These are phyloP conservation scores for Lanmaoa pseudosensibilis DNA, from an alignment of 768 basidiomycete genomes.

Conservation along the genomic window DNA sequence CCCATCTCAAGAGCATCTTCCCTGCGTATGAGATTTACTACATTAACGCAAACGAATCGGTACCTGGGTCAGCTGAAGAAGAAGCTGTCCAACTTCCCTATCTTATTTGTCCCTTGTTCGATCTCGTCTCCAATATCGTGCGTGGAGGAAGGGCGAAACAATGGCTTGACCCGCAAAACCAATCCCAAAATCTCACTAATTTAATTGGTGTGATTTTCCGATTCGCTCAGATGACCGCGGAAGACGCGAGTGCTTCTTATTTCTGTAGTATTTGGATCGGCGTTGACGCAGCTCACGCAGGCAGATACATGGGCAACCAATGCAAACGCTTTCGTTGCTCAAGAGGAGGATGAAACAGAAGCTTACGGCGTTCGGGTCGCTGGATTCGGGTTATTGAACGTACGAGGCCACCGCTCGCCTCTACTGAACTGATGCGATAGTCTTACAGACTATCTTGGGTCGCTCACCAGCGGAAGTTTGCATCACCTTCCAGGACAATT, in stretches of 20 bases:
- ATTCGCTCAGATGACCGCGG: constrained; percentile 84
- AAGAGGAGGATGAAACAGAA: constrained; percentile 91
- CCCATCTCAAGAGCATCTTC: constrained; percentile 58
- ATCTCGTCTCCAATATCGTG: constrained; percentile 69
- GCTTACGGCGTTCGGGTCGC: constrained; percentile 80
- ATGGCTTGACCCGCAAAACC: constrained; percentile 52
- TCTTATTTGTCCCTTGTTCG: constrained; percentile 75
- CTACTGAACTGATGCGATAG: constrained; percentile 1
- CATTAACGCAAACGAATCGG: constrained; percentile 51
- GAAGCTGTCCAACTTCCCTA: constrained; percentile 73
- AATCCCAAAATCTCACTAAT: constrained; percentile 41
- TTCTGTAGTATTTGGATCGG: not conserved
- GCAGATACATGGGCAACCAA: constrained; percentile 90
- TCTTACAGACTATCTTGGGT: constrained; percentile 55
- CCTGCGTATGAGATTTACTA: constrained; percentile 64
- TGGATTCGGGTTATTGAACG: constrained; percentile 79
- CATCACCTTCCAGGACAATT: constrained; percentile 50
- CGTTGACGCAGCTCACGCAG: constrained; percentile 40
- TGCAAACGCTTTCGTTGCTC: constrained; percentile 88
- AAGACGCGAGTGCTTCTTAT: constrained; percentile 61
- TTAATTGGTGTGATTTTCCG: constrained; percentile 60
- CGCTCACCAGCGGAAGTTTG: constrained; percentile 51
- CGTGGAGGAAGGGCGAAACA: constrained; percentile 63
- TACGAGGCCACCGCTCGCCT: constrained; percentile 32
- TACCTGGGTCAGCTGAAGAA: constrained; percentile 72